Evolutionary conservation across 2,329 filamentous ascomycete species (phyloP), one percentile per base, ranked within the genome.

Genomic region (Parastagonospora avenae): DNA sequence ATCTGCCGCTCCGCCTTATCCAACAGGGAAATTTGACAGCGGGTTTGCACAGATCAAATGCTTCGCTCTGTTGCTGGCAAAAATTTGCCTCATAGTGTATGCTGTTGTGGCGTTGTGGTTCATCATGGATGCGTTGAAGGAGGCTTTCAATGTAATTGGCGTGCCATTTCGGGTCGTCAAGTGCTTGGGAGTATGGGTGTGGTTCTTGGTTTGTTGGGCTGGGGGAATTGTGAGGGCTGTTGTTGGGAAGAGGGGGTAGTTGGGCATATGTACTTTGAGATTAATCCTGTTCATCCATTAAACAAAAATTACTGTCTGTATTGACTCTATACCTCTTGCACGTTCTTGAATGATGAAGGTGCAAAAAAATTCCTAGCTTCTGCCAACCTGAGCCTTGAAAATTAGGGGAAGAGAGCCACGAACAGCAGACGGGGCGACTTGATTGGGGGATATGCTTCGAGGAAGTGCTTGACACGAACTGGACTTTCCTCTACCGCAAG

Each of bases 81-180:
- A 64, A 28, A 36, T 67, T 3, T 55, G 51, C 10, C 31, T 70
- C 2, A 14, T 61, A 0, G 9, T 70, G 3, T 71, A 71, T 28
- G 46, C 44, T 7, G 44, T 68, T 8, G 47, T 70, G 8, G 65
- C 60, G 7, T n/a, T 68, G 42, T 70, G 67, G 52, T 70, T 61
- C 39, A 19, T 70, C 6, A 59, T 71, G 2, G 64, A 71, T 50
- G 68, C 64, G 0, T 41, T 68, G 3, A 30, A 64, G 9, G 60
- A 64, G 32, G 62, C 59, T 2, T 48, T 68, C 8, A 46, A 59
- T 50, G 56, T 54, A 12, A 15, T 71, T 2, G 58, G 56, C 2
- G 62, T 62, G 27, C 66, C 68, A n/a, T 63, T 67, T 44, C 51
- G 63, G 1, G 38, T 42, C 6, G 19, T 58, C 9, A 62, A 40